These are phyloP conservation scores for Xylaria longipes DNA, from an alignment of 495 filamentous ascomycete genomes.

Conservation along the genomic window DNA sequence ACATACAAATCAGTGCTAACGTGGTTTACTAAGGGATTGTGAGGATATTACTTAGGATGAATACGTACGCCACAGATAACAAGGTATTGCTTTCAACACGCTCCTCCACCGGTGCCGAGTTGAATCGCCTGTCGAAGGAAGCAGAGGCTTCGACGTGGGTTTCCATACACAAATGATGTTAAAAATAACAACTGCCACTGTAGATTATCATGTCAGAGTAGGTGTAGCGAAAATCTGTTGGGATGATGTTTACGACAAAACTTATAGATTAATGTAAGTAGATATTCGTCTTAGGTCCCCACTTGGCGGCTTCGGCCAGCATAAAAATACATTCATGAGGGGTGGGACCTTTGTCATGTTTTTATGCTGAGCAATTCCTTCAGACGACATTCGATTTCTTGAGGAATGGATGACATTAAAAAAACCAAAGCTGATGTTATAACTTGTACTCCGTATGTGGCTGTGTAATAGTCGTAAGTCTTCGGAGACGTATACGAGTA, in stretches of 20 bases:
- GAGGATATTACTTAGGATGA: background rate
- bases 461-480: background rate
- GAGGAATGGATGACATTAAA: background rate
- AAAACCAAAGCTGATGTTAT: background rate
- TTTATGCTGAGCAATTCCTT: conserved; percentile 10
- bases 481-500: background rate
- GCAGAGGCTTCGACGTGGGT: background rate
- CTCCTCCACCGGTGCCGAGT: background rate
- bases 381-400: background rate
- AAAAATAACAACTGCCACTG: background rate
- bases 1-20: background rate
- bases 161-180: background rate
- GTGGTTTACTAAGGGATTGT: background rate
- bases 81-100: background rate
- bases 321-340: background rate
- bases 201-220: background rate
- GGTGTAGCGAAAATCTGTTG: background rate
- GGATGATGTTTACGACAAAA: background rate
- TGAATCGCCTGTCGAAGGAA: background rate
- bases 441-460: background rate
- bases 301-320: background rate
- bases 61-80: background rate
- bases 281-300: background rate
- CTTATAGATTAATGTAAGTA: background rate
- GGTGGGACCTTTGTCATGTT: background rate